A percentile compares a stretch with the other conserved stretches of the same genome.
These are phyloP conservation scores for Prunus padus DNA, from an alignment of 306 rosid species.

Conservation along the genomic window DNA sequence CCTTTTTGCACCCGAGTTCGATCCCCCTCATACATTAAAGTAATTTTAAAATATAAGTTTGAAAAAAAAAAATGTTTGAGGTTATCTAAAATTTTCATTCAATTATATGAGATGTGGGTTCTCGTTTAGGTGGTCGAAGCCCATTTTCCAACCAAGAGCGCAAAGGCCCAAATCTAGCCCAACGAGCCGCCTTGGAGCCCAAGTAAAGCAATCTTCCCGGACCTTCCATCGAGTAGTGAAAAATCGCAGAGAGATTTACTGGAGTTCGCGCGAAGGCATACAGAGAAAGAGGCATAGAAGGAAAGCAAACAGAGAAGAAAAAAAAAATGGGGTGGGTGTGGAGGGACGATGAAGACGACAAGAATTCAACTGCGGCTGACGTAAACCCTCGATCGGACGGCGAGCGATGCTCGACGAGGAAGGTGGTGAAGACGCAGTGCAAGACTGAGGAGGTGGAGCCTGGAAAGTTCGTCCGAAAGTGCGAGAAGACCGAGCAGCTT, in stretches of 20 bases:
- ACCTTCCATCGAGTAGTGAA: neutral
- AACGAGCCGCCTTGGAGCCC: neutral
- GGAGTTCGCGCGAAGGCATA: neutral
- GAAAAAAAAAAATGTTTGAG: no score
- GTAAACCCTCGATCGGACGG: constrained; percentile 19
- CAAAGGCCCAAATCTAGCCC: neutral
- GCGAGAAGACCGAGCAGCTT: constrained; percentile 81
- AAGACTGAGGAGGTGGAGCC: constrained; percentile 76
- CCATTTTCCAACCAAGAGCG: neutral
- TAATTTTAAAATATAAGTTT: no score
- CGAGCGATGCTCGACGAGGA: constrained; percentile 53
- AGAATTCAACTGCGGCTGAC: constrained; percentile 12
- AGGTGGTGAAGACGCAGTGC: constrained; percentile 68
- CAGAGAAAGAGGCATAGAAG: neutral
- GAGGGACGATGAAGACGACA: constrained; percentile 46
- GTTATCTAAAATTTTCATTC: no score
- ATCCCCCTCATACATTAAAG: rapidly evolving
- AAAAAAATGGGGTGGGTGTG: constrained; percentile 71
- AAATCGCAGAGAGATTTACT: neutral
- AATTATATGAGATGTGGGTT: neutral
- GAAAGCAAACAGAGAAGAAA: neutral
- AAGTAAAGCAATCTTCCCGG: neutral
- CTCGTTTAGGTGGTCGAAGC: neutral
- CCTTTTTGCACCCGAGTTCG: no score
- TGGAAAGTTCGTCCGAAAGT: constrained; percentile 72